Conservation (phyloP, 306 rosid genomes). For the Fragaria ananassa region DNA sequence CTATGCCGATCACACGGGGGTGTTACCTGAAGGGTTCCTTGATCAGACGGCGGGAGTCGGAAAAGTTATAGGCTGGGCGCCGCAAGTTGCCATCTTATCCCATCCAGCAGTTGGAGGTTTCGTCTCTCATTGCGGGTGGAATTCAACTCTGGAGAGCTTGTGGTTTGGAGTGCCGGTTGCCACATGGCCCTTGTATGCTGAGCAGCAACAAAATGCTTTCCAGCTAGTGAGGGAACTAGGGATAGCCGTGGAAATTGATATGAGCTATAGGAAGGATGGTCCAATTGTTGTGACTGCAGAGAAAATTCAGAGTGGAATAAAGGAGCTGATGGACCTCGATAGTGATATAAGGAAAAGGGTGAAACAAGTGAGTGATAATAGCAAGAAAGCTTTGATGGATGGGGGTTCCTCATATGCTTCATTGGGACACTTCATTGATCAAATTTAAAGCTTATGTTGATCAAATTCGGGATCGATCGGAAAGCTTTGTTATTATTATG, state of each 20-base stretch:
- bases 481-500: no score
- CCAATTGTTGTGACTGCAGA: background rate
- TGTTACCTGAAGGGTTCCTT: slow-evolving; percentile 51
- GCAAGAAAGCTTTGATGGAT: slow-evolving; percentile 11
- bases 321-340: slow-evolving; percentile 13
- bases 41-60: slow-evolving; percentile 32
- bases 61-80: background rate
- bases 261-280: background rate
- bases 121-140: slow-evolving; percentile 63
- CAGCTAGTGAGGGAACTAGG: background rate
- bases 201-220: slow-evolving; percentile 43
- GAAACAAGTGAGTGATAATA: slow-evolving; percentile 9
- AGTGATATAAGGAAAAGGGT: slow-evolving; percentile 15
- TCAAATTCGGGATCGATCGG: background rate
- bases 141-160: slow-evolving; percentile 47
- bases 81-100: background rate
- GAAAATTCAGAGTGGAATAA: slow-evolving; percentile 22
- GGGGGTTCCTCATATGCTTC: slow-evolving; percentile 24
- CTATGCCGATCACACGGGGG: background rate
- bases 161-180: slow-evolving; percentile 54
- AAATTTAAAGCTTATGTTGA: background rate
- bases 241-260: slow-evolving; percentile 15
- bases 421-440: background rate
- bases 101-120: slow-evolving; percentile 43
- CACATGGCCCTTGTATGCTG: slow-evolving; percentile 44